These are phyloP conservation scores for Herpotrichia juniperi DNA, from an alignment of 2,329 filamentous ascomycete species.

Conservation along the genomic window DNA sequence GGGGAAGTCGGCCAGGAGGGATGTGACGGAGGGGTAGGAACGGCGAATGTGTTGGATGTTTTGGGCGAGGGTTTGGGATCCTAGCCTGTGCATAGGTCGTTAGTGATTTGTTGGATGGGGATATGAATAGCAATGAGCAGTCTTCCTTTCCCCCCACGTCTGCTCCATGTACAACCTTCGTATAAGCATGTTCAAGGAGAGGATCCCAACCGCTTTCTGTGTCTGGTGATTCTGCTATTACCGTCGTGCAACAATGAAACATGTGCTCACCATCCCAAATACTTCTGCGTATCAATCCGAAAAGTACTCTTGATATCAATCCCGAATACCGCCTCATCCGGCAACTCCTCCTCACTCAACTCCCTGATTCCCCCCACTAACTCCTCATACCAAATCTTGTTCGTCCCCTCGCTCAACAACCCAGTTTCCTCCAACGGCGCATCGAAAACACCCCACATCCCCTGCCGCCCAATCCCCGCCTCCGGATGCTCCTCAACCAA, in stretches of 20 bases:
- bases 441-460: slow-evolving; percentile 39
- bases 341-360: slow-evolving; percentile 37
- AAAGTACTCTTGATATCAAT: slow-evolving; percentile 44
- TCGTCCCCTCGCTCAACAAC: slow-evolving; percentile 43
- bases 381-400: slow-evolving; percentile 51
- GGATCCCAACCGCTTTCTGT: too few species aligned
- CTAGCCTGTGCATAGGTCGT: slow-evolving; percentile 29
- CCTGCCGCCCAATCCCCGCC: slow-evolving; percentile 30
- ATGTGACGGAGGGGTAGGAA: slow-evolving; percentile 66
- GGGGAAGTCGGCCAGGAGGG: slow-evolving; percentile 68
- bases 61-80: slow-evolving; percentile 72
- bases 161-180: too few species aligned
- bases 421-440: slow-evolving; percentile 37
- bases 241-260: too few species aligned
- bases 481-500: slow-evolving; percentile 35
- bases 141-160: too few species aligned
- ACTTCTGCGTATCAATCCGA: slow-evolving; percentile 46
- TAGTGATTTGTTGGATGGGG: neutral
- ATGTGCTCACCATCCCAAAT: slow-evolving; percentile 41
- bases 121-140: neutral
- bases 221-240: too few species aligned
- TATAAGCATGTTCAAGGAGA: too few species aligned
- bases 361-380: slow-evolving; percentile 45
- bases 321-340: slow-evolving; percentile 44
- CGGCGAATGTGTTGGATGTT: slow-evolving; percentile 64